These are phyloP conservation scores for Kodamaea laetipori DNA, from an alignment of 805 yeast genomes.

Conservation along the genomic window DNA sequence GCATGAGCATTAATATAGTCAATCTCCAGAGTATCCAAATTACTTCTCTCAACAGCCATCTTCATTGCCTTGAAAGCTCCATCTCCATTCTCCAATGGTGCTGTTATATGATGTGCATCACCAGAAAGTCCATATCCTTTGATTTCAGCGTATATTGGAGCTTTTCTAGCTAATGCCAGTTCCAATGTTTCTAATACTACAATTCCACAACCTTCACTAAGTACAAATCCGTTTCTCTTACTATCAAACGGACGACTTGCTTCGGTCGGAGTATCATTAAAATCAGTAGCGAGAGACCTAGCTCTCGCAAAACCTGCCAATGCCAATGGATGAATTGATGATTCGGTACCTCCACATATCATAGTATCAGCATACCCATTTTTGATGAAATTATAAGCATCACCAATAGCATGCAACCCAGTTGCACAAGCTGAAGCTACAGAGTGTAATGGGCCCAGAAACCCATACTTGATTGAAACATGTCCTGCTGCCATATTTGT, in stretches of 20 bases:
- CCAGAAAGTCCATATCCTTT: conserved; percentile 89
- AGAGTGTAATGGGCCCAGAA: conserved; percentile 84
- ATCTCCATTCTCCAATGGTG: conserved; percentile 78
- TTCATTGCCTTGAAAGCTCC: conserved; percentile 87
- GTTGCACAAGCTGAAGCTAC: conserved; percentile 97
- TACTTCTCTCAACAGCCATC: conserved; percentile 63
- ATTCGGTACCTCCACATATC: conserved; percentile 94
- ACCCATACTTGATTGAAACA: conserved; percentile 73
- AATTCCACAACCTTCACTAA: conserved; percentile 91
- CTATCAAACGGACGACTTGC: conserved; percentile 90
- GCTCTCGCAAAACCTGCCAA: conserved; percentile 92
- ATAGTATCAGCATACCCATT: conserved; percentile 83
- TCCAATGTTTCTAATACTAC: conserved; percentile 74
- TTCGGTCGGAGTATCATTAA: conserved; percentile 57
- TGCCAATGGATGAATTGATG: conserved; percentile 81
- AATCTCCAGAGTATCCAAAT: conserved; percentile 49
- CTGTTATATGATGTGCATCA: conserved; percentile 91
- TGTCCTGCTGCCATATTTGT: conserved; percentile 95
- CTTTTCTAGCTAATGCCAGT: conserved; percentile 66
- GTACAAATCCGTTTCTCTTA: conserved; percentile 80
- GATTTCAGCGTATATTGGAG: conserved; percentile 73
- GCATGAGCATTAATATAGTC: conserved; percentile 96
- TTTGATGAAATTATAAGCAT: conserved; percentile 78
- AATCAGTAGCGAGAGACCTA: conserved; percentile 68
- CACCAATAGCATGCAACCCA: conserved; percentile 92